phyloP scores from a whole-genome alignment of 2,329 filamentous ascomycete species.

The Penicillium griseofulvum region DNA sequence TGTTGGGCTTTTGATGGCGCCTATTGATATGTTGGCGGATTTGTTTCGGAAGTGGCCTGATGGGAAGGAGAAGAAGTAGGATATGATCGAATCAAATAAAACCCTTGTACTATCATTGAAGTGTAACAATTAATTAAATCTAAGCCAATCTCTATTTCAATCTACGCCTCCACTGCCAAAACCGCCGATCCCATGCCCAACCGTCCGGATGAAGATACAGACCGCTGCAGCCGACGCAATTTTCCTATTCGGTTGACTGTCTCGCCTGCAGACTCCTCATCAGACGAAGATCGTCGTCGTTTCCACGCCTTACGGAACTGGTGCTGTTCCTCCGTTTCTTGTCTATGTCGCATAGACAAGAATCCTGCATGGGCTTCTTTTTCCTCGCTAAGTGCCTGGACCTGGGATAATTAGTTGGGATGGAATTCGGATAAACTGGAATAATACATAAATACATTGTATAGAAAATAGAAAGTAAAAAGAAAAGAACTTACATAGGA shows the following conservation, averaged over 20 bases:
- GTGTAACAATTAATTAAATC: background rate
- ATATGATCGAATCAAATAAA: too few species aligned
- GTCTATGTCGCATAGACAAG: constrained; percentile 29
- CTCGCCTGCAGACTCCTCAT: constrained; percentile 2
- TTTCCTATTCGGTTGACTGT: constrained; percentile 7
- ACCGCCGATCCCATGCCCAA: constrained; percentile 8
- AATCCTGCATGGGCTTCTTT: constrained; percentile 36
- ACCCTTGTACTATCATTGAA: too few species aligned
- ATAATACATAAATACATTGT: background rate
- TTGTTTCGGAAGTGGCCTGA: constrained; percentile 57
- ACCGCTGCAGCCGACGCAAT: constrained; percentile 15
- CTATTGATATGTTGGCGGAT: constrained; percentile 57
- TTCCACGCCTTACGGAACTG: constrained; percentile 37
- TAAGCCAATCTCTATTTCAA: background rate
- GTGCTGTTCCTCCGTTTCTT: constrained; percentile 34
- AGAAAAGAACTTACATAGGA: constrained; percentile 28
- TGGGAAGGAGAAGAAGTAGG: background rate
- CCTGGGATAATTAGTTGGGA: constrained; percentile 17
- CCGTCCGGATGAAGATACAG: constrained; percentile 6
- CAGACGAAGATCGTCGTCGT: constrained; percentile 21
- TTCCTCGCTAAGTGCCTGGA: constrained; percentile 32
- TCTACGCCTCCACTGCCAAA: constrained; percentile 9
- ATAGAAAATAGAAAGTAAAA: background rate
- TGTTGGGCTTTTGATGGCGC: constrained; percentile 54
- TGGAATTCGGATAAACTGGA: background rate